These are phyloP conservation scores for Paramyrothecium roridum DNA, from an alignment of 2,329 filamentous ascomycete genomes.

Conservation along the genomic window DNA sequence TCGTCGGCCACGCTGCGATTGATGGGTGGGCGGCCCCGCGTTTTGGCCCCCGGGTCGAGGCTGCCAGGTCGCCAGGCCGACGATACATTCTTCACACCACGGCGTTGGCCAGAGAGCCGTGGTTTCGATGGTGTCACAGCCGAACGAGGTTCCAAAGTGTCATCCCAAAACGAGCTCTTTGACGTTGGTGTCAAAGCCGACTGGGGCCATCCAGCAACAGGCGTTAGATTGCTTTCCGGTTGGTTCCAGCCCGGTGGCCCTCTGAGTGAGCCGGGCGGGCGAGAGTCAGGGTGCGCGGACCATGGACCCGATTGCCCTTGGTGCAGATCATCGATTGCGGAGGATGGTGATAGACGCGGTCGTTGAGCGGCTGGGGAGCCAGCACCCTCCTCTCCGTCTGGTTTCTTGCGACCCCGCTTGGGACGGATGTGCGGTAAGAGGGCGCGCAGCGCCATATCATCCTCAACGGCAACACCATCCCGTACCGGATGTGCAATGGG, in stretches of 20 bases:
- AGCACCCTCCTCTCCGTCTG: conserved; percentile 55
- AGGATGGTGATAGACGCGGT: conserved; percentile 55
- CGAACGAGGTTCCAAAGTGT: conserved; percentile 63
- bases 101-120: conserved; percentile 47
- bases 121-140: conserved; percentile 66
- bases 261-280: conserved; percentile 7
- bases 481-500: conserved; percentile 63
- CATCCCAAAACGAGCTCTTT: conserved; percentile 51
- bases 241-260: neutral
- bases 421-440: conserved; percentile 73
- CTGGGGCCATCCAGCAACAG: conserved; percentile 65
- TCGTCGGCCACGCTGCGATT: conserved; percentile 58
- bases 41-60: conserved; percentile 62
- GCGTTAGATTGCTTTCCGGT: neutral
- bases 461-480: conserved; percentile 80
- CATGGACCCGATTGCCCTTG: conserved; percentile 40
- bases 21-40: conserved; percentile 75
- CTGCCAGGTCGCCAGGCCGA: conserved; percentile 80
- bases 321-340: conserved; percentile 34
- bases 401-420: conserved; percentile 60
- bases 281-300: conserved; percentile 41
- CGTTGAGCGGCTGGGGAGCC: conserved; percentile 52
- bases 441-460: conserved; percentile 83
- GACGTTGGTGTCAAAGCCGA: conserved; percentile 71
- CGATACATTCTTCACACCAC: conserved; percentile 81